phyloP scores from a whole-genome alignment of 768 basidiomycete genomes.

The Lentinula sp. region DNA sequence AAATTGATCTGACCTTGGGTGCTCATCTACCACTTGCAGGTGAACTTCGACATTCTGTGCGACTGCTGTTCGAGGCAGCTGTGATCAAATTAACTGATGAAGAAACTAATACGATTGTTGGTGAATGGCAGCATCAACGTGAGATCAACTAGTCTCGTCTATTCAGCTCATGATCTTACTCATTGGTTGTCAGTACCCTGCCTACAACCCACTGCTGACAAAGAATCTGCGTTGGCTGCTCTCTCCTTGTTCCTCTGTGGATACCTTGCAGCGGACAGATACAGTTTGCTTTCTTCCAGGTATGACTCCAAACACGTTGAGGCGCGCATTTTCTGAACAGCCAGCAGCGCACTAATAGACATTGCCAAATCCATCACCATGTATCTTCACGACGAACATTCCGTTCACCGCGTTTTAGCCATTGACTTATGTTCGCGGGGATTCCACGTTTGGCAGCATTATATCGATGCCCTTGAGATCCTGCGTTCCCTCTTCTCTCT shows the following conservation, averaged over 20 bases:
- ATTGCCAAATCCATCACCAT: constrained; percentile 77
- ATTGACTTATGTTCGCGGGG: constrained; percentile 90
- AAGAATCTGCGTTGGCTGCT: constrained; percentile 52
- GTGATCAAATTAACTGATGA: constrained; percentile 63
- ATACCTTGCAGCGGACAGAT: constrained; percentile 75
- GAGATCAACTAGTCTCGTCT: constrained; percentile 14
- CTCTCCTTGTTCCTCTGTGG: constrained; percentile 79
- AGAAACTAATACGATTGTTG: constrained; percentile 51
- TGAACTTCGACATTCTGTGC: constrained; percentile 74
- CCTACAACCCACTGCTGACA: constrained; percentile 54
- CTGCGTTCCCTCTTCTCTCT: constrained; percentile 78
- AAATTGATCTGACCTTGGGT: neutral
- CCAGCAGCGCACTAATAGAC: constrained; percentile 68
- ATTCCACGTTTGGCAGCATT: constrained; percentile 92
- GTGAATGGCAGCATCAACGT: constrained; percentile 65
- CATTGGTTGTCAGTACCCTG: constrained; percentile 43
- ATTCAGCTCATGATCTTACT: neutral
- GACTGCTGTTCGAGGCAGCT: constrained; percentile 72
- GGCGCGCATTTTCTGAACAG: neutral
- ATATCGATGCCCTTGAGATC: constrained; percentile 85
- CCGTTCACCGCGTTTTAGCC: constrained; percentile 62
- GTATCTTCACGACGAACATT: constrained; percentile 71
- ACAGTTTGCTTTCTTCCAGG: constrained; percentile 69
- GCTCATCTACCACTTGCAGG: constrained; percentile 27
- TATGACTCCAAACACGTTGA: constrained; percentile 22